Conservation (phyloP, 2,329 filamentous ascomycete genomes). For the Aspergillus sp. region DNA sequence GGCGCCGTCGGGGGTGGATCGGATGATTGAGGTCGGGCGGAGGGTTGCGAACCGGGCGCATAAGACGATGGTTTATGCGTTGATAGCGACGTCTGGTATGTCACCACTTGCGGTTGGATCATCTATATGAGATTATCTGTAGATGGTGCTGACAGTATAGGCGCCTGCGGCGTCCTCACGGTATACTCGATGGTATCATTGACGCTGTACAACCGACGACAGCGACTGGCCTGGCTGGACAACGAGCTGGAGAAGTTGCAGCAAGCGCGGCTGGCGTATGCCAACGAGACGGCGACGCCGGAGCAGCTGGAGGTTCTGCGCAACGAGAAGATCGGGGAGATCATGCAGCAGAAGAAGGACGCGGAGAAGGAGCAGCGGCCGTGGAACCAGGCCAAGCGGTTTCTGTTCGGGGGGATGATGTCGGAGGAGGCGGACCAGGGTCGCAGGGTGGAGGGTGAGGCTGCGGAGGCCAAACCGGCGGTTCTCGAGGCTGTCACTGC, state of each 20-base stretch:
- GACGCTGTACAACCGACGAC: slow-evolving; percentile 57
- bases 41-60: slow-evolving; percentile 53
- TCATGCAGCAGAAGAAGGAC: slow-evolving; percentile 30
- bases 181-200: slow-evolving; percentile 58
- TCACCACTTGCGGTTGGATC: slow-evolving; percentile 3
- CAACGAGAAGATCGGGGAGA: slow-evolving; percentile 37
- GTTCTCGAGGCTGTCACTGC: slow-evolving; percentile 29
- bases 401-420: slow-evolving; percentile 31
- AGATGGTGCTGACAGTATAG: slow-evolving; percentile 22
- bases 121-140: neutral
- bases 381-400: slow-evolving; percentile 30
- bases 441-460: slow-evolving; percentile 4
- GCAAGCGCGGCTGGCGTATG: slow-evolving; percentile 33
- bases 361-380: slow-evolving; percentile 30
- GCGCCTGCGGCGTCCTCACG: slow-evolving; percentile 51
- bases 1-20: slow-evolving; percentile 49
- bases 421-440: slow-evolving; percentile 18
- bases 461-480: slow-evolving; percentile 13
- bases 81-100: slow-evolving; percentile 55
- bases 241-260: slow-evolving; percentile 34
- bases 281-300: slow-evolving; percentile 28
- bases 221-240: slow-evolving; percentile 54
- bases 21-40: slow-evolving; percentile 44
- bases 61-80: slow-evolving; percentile 48
- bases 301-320: slow-evolving; percentile 37